Evolutionary conservation across 2,329 filamentous ascomycete genomes (phyloP).

Genomic region (Hymenoscyphus scutula): DNA sequence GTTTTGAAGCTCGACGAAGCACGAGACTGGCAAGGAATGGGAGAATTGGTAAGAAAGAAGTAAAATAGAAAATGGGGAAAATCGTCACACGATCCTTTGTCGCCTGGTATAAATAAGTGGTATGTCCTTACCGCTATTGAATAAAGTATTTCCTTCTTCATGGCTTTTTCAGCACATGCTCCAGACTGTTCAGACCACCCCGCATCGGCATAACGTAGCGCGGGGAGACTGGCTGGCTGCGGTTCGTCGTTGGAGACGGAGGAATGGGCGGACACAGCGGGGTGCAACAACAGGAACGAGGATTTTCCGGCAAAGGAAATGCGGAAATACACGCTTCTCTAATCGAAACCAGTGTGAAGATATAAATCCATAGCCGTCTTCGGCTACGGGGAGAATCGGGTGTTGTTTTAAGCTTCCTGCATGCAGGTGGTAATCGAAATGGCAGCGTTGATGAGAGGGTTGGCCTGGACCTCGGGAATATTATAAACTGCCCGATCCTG

Average conservation of each 20-base stretch:
- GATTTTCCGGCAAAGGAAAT: slow-evolving; percentile 23
- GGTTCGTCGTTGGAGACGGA: too few relatives aligned
- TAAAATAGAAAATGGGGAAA: slow-evolving; percentile 13
- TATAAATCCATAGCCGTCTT: slow-evolving; percentile 1
- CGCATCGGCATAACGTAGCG: slow-evolving; percentile 9
- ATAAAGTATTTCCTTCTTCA: not conserved
- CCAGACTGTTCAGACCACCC: not conserved
- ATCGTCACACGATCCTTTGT: slow-evolving; percentile 20
- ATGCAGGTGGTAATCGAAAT: not conserved
- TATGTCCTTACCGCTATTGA: not conserved
- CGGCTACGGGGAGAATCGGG: slow-evolving; percentile 20
- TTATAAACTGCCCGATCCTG: not conserved
- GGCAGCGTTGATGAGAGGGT: not conserved
- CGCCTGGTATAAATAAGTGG: not conserved
- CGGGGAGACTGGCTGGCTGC: too few relatives aligned
- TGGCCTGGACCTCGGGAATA: not conserved
- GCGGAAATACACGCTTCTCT: too few relatives aligned
- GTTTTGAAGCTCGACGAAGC: slow-evolving; percentile 14
- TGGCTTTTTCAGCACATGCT: slow-evolving; percentile 2
- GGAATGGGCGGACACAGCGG: slow-evolving; percentile 6
- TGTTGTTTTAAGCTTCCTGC: not conserved
- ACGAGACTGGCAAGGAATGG: slow-evolving; percentile 10
- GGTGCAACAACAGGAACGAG: slow-evolving; percentile 15
- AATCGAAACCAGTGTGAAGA: not conserved
- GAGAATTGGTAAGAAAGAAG: slow-evolving; percentile 4